Evolutionary conservation across 257 asterid genomes (phyloP).

Genomic region (Agastache rugosa): DNA sequence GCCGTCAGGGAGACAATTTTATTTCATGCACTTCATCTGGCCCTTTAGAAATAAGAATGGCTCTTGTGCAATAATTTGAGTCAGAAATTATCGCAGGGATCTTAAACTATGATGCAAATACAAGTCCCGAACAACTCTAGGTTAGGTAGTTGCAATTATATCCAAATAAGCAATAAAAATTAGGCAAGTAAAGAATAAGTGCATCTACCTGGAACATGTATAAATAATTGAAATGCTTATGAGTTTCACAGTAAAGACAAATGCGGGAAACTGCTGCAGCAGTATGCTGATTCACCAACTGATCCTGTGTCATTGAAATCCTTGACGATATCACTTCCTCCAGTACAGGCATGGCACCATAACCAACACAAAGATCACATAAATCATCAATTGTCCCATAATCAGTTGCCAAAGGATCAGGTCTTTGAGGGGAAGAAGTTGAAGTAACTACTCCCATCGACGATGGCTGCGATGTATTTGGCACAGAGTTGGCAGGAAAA

Average conservation of each 20-base stretch:
- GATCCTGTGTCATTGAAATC: conserved; percentile 59
- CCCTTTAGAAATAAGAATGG: neutral
- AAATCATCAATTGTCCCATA: conserved; percentile 91
- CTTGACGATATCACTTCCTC: conserved; percentile 83
- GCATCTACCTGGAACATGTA: conserved; percentile 84
- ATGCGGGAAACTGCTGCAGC: conserved; percentile 90
- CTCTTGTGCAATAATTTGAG: conserved; percentile 18
- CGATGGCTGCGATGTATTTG: conserved; percentile 70
- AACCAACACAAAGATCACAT: conserved; percentile 85
- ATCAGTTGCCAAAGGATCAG: conserved; percentile 85
- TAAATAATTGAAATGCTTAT: conserved; percentile 87
- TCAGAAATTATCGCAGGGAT: conserved; percentile 6
- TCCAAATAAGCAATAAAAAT: conserved; percentile 33
- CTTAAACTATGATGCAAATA: conserved; percentile 6
- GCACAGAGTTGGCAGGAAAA: conserved; percentile 80
- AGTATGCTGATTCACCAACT: conserved; percentile 73
- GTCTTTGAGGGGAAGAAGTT: conserved; percentile 88
- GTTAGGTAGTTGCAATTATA: conserved; percentile 19
- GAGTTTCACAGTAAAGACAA: conserved; percentile 89
- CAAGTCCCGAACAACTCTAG: conserved; percentile 1
- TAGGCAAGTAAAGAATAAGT: conserved; percentile 29
- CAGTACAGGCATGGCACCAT: conserved; percentile 83
- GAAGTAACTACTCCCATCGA: conserved; percentile 65
- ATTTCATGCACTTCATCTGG: neutral
- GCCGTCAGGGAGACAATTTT: neutral